Conservation (phyloP, 2,329 filamentous ascomycete species). For the Colletotrichum falcatum region DNA sequence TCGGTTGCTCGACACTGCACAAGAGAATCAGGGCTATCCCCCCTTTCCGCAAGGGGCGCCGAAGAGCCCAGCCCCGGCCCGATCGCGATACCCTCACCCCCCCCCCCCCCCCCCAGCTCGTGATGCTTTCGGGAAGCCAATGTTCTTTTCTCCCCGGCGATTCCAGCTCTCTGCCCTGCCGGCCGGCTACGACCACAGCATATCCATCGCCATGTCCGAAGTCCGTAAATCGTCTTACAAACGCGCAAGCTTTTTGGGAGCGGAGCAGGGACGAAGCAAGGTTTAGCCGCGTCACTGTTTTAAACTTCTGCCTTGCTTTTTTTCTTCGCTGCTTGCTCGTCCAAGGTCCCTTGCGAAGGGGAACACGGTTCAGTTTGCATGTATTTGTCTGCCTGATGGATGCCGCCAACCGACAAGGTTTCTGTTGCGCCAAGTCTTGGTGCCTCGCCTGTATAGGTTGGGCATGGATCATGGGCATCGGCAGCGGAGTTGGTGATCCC, state of each 20-base stretch:
- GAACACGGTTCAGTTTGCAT: too few species aligned
- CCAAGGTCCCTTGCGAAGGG: background rate
- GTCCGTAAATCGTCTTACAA: conserved; percentile 8
- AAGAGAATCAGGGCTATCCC: background rate
- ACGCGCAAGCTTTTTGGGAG: conserved; percentile 35
- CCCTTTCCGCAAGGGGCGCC: background rate
- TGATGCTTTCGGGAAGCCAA: conserved; percentile 12
- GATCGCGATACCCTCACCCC: background rate
- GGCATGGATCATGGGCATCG: background rate
- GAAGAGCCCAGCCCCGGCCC: background rate
- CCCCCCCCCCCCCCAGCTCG: background rate
- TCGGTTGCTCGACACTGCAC: background rate
- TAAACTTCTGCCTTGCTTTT: background rate
- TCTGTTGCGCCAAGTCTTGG: background rate
- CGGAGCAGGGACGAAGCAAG: conserved; percentile 33
- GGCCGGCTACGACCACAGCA: background rate
- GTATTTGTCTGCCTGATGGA: background rate
- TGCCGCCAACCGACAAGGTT: background rate
- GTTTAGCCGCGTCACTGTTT: conserved; percentile 34
- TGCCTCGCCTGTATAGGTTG: background rate
- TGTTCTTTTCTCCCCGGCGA: background rate
- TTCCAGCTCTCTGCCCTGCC: background rate
- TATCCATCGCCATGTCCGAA: conserved; percentile 17
- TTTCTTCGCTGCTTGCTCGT: too few species aligned
- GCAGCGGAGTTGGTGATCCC: background rate